Base-by-base conservation (phyloP, 345 rosid genomes). In the Arabis hirsuta region DNA sequence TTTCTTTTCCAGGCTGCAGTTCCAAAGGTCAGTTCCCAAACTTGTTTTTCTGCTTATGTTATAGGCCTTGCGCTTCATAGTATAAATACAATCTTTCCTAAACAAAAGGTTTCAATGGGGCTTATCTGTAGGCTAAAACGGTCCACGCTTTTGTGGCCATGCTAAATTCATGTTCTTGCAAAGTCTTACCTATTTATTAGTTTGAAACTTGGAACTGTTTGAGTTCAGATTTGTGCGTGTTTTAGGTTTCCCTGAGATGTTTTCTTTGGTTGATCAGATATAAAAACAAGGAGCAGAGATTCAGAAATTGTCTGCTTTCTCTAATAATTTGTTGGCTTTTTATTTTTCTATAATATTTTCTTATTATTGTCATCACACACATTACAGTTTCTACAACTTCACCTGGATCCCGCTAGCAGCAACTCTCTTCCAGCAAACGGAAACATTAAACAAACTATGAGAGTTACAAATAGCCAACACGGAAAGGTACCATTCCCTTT, bases 1-100 rank as follows among this genome's bases (percentile, higher is more conserved):
- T 94, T 94, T 81, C 79, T 89, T 74, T 94, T 94, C 79, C 98
- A 91, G 83, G 97, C 97, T 3, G 98, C 98, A 62, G 98, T 94
- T 75, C 98, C 98, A 11, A 90, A 94, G 98, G 96, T 89, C 82
- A 85, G 80, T 4, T 39, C 53, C 43, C 67, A 24, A 72, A 62
- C 65, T 45, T 65, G 13, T 19, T 36, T 61, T 29, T 32, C 31
- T 62, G 45, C 50, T 26, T 63, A 12, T 44, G 41, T 9, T 61
- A 29, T 59, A 47, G 38, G 42, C 58, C 74, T 11, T 46, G 8
- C 1, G 42, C 12, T 61, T 61, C 43, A 51, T 53, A 45, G 55
- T 3, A 46, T 22, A 43, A 22, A 38, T 16, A 26, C 7, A 29
- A 47, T 36, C 44, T 65, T 36, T 65, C 65, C 31, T 12, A 56